Evolutionary conservation across 306 rosid genomes (phyloP), one percentile per base, ranked within the genome.

Genomic region (Prunus armeniaca): DNA sequence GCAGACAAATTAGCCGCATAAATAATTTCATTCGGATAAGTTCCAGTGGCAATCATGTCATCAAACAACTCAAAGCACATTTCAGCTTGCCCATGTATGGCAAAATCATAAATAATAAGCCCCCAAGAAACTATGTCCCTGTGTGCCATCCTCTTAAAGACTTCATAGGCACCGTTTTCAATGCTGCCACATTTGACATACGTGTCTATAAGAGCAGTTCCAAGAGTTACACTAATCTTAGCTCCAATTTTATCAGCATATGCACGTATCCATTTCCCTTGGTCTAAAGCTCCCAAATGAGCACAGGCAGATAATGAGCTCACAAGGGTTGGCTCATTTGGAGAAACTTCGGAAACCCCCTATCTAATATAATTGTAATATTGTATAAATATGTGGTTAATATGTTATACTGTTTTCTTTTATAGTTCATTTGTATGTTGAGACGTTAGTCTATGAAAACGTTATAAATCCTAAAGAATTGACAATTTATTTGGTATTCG

Each of bases 131-230:
- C 79, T 19, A 80, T 25, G 32, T 84, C 89, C 60, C 77, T 81
- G 1, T 72, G 72, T 49, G 76, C 30, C 84, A 88, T 72, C 28
- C 75, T 63, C 32, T 22, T 13, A 46, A 86, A 88, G 28, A 78
- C 20, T 41, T 84, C 61, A 12, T 82, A 72, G 58, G 30, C 30
- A 28, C 81, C 78, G 67, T 68, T 5, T 19, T 80, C 55, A 18
- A 88, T 80, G 81, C 84, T 65, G 56, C 90, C 88, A 55, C 88
- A 86, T 79, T 85, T 88, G 6, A 82, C 88, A 69, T 88, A 85
- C 88, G 76, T 88, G 75, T 83, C 88, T 54, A 83, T 56, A 10
- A 85, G 82, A 71, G 88, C 83, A 67, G 86, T 82, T 19, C 88
- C 76, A 3, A 82, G 63, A 47, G 56, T 72, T 14, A 55, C 47